These are phyloP conservation scores for Meira miltonrushii DNA, from an alignment of 1,284 basidiomycete species.

Conservation along the genomic window DNA sequence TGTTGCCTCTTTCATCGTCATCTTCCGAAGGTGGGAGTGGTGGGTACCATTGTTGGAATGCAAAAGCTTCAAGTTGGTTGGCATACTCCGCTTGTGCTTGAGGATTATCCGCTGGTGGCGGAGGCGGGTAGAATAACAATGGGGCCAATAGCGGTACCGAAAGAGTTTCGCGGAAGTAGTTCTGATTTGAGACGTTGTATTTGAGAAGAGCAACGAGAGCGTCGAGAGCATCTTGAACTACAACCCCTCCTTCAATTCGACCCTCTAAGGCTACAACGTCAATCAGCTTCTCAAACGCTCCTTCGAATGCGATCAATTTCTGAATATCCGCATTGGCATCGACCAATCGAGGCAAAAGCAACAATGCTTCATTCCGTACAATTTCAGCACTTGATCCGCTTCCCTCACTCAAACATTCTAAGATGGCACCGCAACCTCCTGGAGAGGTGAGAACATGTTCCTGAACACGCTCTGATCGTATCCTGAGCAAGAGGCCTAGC, in stretches of 20 bases:
- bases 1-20: background rate
- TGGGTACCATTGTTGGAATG: constrained; percentile 79
- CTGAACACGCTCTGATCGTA: constrained; percentile 70
- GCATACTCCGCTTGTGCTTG: constrained; percentile 55
- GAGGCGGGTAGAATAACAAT: constrained; percentile 77
- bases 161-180: constrained; percentile 90
- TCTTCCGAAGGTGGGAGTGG: background rate
- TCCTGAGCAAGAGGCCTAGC: constrained; percentile 68
- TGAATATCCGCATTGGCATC: constrained; percentile 88
- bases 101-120: constrained; percentile 59
- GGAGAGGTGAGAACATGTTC: constrained; percentile 79
- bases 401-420: constrained; percentile 59
- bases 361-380: constrained; percentile 57
- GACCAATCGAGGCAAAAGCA: constrained; percentile 74
- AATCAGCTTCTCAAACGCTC: constrained; percentile 92
- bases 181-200: constrained; percentile 96
- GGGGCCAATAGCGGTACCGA: constrained; percentile 75
- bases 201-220: constrained; percentile 79
- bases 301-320: constrained; percentile 94
- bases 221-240: constrained; percentile 77
- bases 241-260: constrained; percentile 78
- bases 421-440: constrained; percentile 65
- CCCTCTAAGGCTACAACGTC: constrained; percentile 80
- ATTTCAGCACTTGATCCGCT: constrained; percentile 46
- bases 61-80: constrained; percentile 73